Evolutionary conservation across 2,329 filamentous ascomycete species (phyloP), one percentile per base, ranked within the genome.

Genomic region (Microascus cirrosus): DNA sequence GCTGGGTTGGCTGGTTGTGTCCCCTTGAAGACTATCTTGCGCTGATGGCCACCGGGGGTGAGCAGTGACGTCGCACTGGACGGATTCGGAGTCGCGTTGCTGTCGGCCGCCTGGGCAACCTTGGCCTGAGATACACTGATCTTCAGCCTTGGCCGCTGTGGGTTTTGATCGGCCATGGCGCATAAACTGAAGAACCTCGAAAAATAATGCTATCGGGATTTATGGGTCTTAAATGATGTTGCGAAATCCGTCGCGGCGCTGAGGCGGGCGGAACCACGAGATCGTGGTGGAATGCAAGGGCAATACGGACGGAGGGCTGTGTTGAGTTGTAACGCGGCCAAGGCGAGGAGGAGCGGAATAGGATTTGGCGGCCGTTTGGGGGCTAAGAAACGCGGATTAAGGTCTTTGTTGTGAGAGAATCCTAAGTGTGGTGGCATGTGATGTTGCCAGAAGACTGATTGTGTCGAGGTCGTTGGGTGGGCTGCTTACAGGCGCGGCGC

Each of bases 21-120:
- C 15, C 69, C 66, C 53, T 66, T 71, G 35, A 75, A 64, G 60
- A 74, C 75, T 61, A 76, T 69, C 64, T 75, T 76, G 58, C 66
- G 50, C 57, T 52, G 25, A 52, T 61, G 24, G 60, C 58, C 53
- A 59, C 61, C 55, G 20, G 55, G 55, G 10, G 55, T 57, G 24
- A 57, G 48, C 5, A 57, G 48, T 7, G 55, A 57, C 12, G 59
- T 59, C 11, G 63, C 59, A 32, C 56, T 58, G 2, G 63, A 61
- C 2, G 64, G 62, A 15, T 61, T 60, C 3, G 58, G 56, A n/a
- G 63, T 62, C 35, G 57, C 59, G 20, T 59, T 62, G 54, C 59
- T 57, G 35, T 62, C 60, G 6, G 60, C 48, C 15, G 58, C 48
- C 35, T 60, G 32, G 58, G 63, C 53, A 35, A 58, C 55, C 63